Evolutionary conservation across 192 early-diverging fungal genomes (phyloP), one percentile per base, ranked within the genome.

Genomic region (Backusella mclennaniae): DNA sequence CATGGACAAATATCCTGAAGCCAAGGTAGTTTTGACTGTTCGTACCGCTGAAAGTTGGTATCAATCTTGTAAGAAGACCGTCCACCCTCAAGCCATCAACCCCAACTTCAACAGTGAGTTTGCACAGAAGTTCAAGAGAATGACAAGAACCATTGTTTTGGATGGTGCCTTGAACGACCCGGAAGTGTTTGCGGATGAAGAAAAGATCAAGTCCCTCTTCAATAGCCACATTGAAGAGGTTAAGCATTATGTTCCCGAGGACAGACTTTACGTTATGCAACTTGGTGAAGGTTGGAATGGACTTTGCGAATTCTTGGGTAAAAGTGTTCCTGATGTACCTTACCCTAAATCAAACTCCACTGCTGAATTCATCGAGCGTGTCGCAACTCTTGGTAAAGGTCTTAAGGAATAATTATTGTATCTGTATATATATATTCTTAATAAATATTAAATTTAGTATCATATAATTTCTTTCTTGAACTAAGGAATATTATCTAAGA

Each of bases 231-330:
- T 23, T 49, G 69, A 80, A 36, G 68, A 71, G 35, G 74, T 80
- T 38, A 75, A 72, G 26, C 67, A 67, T 0, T 53, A 15, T 46
- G 49, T 80, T 31, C 78, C 74, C 46, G 69, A 70, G 3, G 78
- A 80, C 15, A 74, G 59, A 17, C 41, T 80, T 19, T 59, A 76
- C 9, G 36, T 71, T 9, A 63, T 76, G 41, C 29, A 80, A 15
- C 29, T 75, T 21, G 78, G 78, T 26, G 70, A 76, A 21, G 75
- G 75, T 6, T 80, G 79, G 79, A 59, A 73, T 5, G 70, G 46
- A 12, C 67, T 76, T 19, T 80, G 79, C 26, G 7, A 53, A 11
- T 80, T 80, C 66, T 66, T 80, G 4, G 59, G 42, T 8, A 76
- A 80, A 44, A 35, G 14, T 29, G 66, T 80, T 23, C 79, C 79